Evolutionary conservation across 495 filamentous ascomycete genomes (phyloP).

Genomic region (Rostrohypoxylon terebratum): DNA sequence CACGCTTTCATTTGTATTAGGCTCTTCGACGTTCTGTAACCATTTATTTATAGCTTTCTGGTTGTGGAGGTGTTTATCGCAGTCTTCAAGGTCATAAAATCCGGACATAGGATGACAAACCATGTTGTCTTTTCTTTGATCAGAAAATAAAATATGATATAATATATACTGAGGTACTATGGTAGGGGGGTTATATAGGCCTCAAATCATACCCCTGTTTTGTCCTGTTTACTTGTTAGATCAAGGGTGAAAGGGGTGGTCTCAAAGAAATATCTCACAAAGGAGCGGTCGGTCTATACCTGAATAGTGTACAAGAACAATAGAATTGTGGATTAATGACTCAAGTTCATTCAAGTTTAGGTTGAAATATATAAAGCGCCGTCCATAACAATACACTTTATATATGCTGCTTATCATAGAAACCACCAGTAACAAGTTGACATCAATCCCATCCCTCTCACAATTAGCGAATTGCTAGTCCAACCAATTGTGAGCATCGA

Average conservation of each 20-base stretch:
- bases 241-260: background rate
- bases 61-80: too few relatives aligned
- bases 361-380: background rate
- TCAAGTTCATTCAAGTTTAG: background rate
- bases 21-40: too few relatives aligned
- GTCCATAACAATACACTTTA: background rate
- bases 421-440: background rate
- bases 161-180: too few relatives aligned
- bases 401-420: background rate
- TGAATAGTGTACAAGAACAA: background rate
- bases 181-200: background rate
- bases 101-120: too few relatives aligned
- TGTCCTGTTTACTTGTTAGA: background rate
- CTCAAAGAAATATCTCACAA: background rate
- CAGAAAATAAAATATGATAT: too few relatives aligned
- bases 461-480: background rate
- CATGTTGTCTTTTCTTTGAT: too few relatives aligned
- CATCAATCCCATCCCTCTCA: background rate
- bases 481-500: slow-evolving; percentile 5
- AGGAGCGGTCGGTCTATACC: too few relatives aligned
- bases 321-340: background rate
- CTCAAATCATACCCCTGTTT: background rate
- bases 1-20: too few relatives aligned
- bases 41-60: too few relatives aligned
- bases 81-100: too few relatives aligned